These are phyloP conservation scores for Gossypium arboreum DNA, from an alignment of 345 rosid species.

Conservation along the genomic window DNA sequence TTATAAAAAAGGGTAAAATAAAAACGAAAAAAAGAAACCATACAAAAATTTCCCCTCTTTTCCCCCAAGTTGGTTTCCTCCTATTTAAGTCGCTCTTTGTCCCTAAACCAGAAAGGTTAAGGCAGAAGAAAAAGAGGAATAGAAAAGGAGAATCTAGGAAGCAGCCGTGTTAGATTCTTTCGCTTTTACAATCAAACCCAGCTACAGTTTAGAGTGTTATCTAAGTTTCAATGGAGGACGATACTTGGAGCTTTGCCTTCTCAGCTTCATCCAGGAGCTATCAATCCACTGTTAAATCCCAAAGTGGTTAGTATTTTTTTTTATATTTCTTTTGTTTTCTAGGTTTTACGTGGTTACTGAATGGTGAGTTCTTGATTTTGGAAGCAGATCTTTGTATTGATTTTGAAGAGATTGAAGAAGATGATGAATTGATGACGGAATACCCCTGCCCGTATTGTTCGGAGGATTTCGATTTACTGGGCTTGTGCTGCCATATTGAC, in stretches of 20 bases:
- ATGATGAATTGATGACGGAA: slow-evolving; percentile 48
- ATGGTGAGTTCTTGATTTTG: slow-evolving; percentile 9
- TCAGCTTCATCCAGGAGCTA: slow-evolving; percentile 40
- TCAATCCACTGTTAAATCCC: slow-evolving; percentile 37
- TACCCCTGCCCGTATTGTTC: slow-evolving; percentile 61
- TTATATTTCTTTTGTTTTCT: background rate
- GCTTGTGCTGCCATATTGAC: slow-evolving; percentile 52
- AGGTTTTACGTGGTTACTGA: background rate
- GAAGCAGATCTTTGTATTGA: slow-evolving; percentile 33
- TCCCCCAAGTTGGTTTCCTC: slow-evolving; percentile 7
- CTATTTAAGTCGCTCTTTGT: background rate
- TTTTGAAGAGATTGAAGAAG: slow-evolving; percentile 50
- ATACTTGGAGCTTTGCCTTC: slow-evolving; percentile 42
- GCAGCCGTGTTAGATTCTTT: slow-evolving; percentile 12
- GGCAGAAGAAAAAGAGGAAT: background rate
- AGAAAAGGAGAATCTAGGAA: background rate
- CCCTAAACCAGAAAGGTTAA: background rate
- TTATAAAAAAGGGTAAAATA: background rate
- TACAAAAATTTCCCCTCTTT: background rate
- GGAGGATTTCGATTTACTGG: slow-evolving; percentile 54
- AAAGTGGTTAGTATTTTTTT: slow-evolving; percentile 27
- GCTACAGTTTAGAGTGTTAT: background rate
- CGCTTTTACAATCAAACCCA: background rate
- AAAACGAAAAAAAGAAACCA: background rate
- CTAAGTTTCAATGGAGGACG: slow-evolving; percentile 37